phyloP scores from a whole-genome alignment of 805 yeast genomes.

The Saturnispora zaruensis region DNA sequence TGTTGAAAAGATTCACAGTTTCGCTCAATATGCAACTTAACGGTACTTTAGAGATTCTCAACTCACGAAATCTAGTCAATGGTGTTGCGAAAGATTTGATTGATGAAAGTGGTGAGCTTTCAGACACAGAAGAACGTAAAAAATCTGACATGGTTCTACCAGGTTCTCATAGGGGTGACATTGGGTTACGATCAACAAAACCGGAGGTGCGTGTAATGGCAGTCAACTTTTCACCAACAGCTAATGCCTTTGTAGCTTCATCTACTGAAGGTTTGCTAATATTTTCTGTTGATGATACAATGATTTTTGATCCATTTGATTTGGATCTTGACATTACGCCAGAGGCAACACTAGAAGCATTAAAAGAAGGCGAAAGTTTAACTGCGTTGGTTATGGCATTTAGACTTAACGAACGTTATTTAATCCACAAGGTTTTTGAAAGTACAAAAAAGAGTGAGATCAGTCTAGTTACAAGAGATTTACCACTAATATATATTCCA shows the following conservation, averaged over 20 bases:
- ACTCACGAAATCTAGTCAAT: slow-evolving; percentile 77
- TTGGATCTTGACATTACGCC: slow-evolving; percentile 90
- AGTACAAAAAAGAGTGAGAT: slow-evolving; percentile 64
- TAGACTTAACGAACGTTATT: slow-evolving; percentile 73
- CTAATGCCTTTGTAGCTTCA: slow-evolving; percentile 86
- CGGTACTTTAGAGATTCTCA: slow-evolving; percentile 74
- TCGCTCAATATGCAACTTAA: slow-evolving; percentile 85
- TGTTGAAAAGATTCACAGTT: slow-evolving; percentile 72
- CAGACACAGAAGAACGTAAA: slow-evolving; percentile 64
- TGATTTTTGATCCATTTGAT: slow-evolving; percentile 89
- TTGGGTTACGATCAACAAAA: slow-evolving; percentile 62
- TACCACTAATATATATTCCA: slow-evolving; percentile 72
- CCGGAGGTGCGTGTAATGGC: slow-evolving; percentile 80
- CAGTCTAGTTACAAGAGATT: slow-evolving; percentile 50
- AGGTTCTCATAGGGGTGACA: slow-evolving; percentile 79
- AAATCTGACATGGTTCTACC: slow-evolving; percentile 63
- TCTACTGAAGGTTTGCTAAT: slow-evolving; percentile 88
- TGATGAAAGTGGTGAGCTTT: slow-evolving; percentile 78
- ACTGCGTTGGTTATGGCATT: slow-evolving; percentile 87
- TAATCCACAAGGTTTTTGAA: slow-evolving; percentile 70
- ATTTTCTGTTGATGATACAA: slow-evolving; percentile 66
- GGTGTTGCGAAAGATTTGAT: slow-evolving; percentile 78
- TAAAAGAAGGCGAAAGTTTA: slow-evolving; percentile 55
- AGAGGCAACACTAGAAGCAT: slow-evolving; percentile 52
- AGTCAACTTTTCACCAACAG: slow-evolving; percentile 81